These are phyloP conservation scores for Plasmodium falciparum DNA, from an alignment of 169 alveolate species.

Conservation along the genomic window DNA sequence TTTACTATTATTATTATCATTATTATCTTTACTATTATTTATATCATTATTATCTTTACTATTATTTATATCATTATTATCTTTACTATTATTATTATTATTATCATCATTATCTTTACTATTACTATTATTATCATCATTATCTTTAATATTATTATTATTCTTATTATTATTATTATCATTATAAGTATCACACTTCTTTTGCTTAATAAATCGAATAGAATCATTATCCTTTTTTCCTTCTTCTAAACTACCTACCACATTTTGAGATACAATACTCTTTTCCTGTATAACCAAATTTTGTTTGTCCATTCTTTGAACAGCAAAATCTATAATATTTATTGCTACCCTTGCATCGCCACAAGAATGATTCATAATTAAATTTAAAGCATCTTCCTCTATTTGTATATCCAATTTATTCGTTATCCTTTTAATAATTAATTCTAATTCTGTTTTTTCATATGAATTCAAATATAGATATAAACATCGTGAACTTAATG, in stretches of 20 bases:
- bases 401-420: constrained; percentile 38
- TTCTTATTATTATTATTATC: not conserved
- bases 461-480: constrained; percentile 38
- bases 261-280: not conserved
- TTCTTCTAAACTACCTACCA: not conserved
- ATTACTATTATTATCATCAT: not conserved
- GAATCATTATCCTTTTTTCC: not conserved
- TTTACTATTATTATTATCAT: not conserved
- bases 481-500: constrained; percentile 55
- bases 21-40: constrained; percentile 5
- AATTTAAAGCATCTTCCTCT: constrained; percentile 54
- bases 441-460: constrained; percentile 59
- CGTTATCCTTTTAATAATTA: constrained; percentile 51
- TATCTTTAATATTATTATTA: not conserved
- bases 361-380: constrained; percentile 60
- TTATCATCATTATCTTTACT: not conserved
- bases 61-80: not conserved
- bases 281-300: not conserved
- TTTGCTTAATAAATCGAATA: constrained; percentile 3
- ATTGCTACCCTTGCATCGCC: constrained; percentile 76
- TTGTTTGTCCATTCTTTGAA: constrained; percentile 29
- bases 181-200: not conserved
- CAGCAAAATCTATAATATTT: constrained; percentile 47
- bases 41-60: not conserved
- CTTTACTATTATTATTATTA: not conserved